Evolutionary conservation across 78 protist genomes (phyloP), one percentile per base, ranked within the genome.

Genomic region (Speleostelium caveatum): DNA sequence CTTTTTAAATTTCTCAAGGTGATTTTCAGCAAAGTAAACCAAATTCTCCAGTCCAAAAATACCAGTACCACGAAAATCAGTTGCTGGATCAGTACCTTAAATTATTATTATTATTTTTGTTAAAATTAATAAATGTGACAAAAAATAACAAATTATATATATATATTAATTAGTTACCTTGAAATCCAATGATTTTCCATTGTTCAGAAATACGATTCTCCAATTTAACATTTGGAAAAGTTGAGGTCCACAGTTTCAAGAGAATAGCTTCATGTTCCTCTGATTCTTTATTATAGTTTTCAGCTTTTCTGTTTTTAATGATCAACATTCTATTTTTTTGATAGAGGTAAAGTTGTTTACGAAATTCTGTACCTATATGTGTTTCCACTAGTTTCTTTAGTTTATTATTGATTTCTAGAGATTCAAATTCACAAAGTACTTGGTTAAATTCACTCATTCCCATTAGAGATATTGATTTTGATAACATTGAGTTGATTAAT

Each of bases 11-110:
- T 75, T 72, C 5, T 90, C 87, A 26, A 28, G 56, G 28, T 90
- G 65, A 49, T 67, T 45, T 28, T 77, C 83, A 19, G 94, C 94
- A 28, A 90, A 61, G 55, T 90, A 79, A 19, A 71, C 36, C 14
- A 90, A 33, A 56, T 90, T 73, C 10, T 90, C 89, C 2, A 90
- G 49, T 19, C 88, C 94, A 61, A 79, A 73, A 24, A 90, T 73
- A 36, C 94, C 94, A 75, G 67, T 86, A 12, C 80, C 92, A 35
- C 92, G 62, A 55, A 86, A 86, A 45, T 86, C 92, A 10, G 92
- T 86, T 2, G 77, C 38, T 53, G 92, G 92, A 53, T 86, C 92
- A 5, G 86, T 75, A 22, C 86, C n/a, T n/a, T n/a, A n/a, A n/a
- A n/a, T n/a, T n/a, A n/a, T n/a, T n/a, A n/a, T n/a, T n/a, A n/a